A percentile compares a stretch with the other conserved stretches of the same genome.
phyloP scores from a whole-genome alignment of 176 grass and related monocot species.

The Avena sativa region DNA sequence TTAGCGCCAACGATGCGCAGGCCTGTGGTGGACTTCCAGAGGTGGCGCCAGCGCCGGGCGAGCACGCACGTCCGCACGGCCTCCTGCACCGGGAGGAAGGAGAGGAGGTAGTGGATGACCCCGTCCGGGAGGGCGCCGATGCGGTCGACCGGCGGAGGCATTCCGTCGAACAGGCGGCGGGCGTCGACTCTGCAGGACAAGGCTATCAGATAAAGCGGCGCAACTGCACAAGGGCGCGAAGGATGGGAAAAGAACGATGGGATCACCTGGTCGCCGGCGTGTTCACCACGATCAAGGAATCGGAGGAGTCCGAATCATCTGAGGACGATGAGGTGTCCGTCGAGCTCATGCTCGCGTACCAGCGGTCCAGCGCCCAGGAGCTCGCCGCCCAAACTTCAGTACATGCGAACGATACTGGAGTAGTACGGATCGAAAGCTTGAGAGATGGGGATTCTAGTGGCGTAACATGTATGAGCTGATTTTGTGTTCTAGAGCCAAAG shows the following conservation, averaged over 20 bases:
- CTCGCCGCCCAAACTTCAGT: not conserved
- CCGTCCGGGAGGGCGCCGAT: not conserved
- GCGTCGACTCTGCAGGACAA: not conserved
- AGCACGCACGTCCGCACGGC: not conserved
- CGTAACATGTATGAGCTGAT: not conserved
- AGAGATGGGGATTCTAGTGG: not conserved
- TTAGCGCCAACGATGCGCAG: not conserved
- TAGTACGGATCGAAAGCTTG: not conserved
- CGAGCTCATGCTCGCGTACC: not conserved
- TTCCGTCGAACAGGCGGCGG: not conserved
- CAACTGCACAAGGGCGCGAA: not conserved
- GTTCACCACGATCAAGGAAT: not conserved
- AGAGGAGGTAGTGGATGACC: conserved; percentile 9
- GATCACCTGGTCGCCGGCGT: not conserved
- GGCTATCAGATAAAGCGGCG: not conserved
- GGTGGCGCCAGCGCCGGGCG: not conserved
- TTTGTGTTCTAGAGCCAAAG: not conserved
- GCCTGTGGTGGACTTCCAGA: conserved; percentile 1
- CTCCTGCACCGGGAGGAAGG: not conserved
- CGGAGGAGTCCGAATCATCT: not conserved
- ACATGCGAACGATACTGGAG: not conserved
- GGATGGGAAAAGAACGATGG: not conserved
- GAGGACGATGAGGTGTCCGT: not conserved
- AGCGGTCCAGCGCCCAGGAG: not conserved
- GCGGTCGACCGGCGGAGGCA: not conserved